Evolutionary conservation across 768 basidiomycete genomes (phyloP).

Genomic region (Hygrophorus russula): DNA sequence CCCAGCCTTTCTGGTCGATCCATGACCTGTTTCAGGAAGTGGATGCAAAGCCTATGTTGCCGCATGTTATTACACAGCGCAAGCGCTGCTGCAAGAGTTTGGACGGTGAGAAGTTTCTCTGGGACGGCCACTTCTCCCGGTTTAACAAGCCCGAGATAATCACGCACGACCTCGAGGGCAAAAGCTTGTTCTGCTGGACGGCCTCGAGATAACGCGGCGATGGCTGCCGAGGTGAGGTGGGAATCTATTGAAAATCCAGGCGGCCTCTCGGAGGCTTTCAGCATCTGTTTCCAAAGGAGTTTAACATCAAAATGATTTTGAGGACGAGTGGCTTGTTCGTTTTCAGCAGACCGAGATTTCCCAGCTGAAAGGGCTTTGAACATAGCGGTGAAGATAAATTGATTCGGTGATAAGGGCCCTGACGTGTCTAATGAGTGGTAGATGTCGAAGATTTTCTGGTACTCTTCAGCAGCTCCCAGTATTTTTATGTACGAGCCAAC

Average conservation of each 20-base stretch:
- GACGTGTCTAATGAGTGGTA: conserved; percentile 57
- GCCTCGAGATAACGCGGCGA: conserved; percentile 48
- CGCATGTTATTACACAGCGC: conserved; percentile 40
- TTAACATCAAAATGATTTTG: conserved; percentile 57
- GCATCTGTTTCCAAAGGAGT: conserved; percentile 58
- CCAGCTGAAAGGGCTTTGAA: conserved; percentile 36
- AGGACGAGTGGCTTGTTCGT: conserved; percentile 13
- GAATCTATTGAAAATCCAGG: conserved; percentile 41
- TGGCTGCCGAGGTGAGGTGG: conserved; percentile 36
- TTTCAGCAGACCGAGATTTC: conserved; percentile 14
- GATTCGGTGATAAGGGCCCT: conserved; percentile 51
- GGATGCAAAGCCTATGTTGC: conserved; percentile 34
- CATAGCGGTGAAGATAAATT: conserved; percentile 54
- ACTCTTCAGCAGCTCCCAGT: conserved; percentile 45
- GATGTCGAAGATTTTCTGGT: conserved; percentile 66
- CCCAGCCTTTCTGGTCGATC: conserved; percentile 28
- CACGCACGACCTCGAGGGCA: conserved; percentile 50
- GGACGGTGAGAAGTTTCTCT: conserved; percentile 31
- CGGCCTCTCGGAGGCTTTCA: conserved; percentile 36
- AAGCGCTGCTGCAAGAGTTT: conserved; percentile 43
- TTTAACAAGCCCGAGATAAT: conserved; percentile 50
- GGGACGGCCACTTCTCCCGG: conserved; percentile 29
- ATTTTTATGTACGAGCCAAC: conserved; percentile 55
- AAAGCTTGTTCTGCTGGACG: conserved; percentile 48
- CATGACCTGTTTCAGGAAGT: conserved; percentile 53